phyloP scores from a whole-genome alignment of 140 eudicot species.

The Bidens hawaiensis region DNA sequence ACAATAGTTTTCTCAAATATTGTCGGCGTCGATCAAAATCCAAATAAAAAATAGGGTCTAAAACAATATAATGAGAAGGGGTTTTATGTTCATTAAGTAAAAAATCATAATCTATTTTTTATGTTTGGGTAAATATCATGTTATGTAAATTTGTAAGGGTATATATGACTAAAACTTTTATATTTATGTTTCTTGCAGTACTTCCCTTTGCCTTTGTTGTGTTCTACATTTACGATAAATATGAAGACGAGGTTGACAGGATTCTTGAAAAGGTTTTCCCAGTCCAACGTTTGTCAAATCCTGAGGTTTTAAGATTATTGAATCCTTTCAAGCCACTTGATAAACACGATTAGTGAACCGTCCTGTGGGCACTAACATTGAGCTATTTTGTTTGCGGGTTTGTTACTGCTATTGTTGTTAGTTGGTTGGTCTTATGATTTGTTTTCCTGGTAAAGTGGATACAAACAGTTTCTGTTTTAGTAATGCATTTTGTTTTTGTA shows the following conservation, averaged over 20 bases:
- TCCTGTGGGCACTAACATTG: neutral
- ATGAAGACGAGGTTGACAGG: conserved; percentile 54
- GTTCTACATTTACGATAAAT: conserved; percentile 48
- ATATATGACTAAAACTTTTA: no score
- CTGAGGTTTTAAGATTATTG: conserved; percentile 30
- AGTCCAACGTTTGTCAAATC: conserved; percentile 37
- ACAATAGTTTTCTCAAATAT: no score
- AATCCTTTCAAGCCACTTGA: conserved; percentile 37
- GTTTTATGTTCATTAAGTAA: no score
- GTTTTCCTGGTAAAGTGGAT: conserved; percentile 12
- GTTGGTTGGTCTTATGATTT: conserved; percentile 19
- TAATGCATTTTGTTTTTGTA: conserved; percentile 18
- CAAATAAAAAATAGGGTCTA: no score
- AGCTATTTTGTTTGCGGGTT: neutral
- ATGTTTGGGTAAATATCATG: no score
- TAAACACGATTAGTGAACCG: conserved; percentile 26
- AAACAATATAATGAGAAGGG: no score
- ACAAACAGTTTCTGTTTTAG: conserved; percentile 8
- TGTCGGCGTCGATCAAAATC: no score
- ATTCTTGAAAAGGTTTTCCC: conserved; percentile 29
- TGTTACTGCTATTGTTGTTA: conserved; percentile 17
- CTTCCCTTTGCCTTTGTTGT: conserved; percentile 31
- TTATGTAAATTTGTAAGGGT: no score
- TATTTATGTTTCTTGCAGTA: no score
- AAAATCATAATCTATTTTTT: no score